Percentiles rank a stretch among this genome's conserved stretches.
These are phyloP conservation scores for Lodderomyces orthopsilosis DNA, from an alignment of 1,139 yeast genomes.

Conservation along the genomic window DNA sequence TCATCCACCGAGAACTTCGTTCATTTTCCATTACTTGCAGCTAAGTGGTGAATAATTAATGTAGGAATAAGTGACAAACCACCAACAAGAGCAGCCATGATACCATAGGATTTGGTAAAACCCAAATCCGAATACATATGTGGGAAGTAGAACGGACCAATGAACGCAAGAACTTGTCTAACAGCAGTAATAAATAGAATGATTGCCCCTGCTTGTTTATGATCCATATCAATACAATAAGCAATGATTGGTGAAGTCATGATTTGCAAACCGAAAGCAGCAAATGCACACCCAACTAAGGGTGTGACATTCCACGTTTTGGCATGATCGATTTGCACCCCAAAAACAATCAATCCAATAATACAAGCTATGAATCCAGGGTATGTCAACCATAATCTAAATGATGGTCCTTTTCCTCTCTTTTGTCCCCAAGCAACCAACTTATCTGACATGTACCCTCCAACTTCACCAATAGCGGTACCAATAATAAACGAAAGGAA, in stretches of 20 bases:
- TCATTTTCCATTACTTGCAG: constrained; percentile 4
- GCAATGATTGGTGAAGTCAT: constrained; percentile 20
- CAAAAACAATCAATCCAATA: constrained; percentile 18
- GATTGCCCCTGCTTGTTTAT: constrained; percentile 13
- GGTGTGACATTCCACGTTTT: constrained; percentile 18
- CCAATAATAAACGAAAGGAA: constrained; percentile 19
- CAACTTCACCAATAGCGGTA: constrained; percentile 19
- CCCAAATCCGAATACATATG: constrained; percentile 17
- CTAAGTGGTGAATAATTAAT: constrained; percentile 1
- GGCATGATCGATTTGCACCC: constrained; percentile 14
- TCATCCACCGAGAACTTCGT: too few species aligned
- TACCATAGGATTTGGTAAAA: constrained; percentile 16
- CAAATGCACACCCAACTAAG: constrained; percentile 17
- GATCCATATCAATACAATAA: constrained; percentile 17
- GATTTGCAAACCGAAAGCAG: constrained; percentile 19
- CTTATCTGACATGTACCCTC: constrained; percentile 19
- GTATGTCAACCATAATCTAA: constrained; percentile 19
- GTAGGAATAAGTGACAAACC: constrained; percentile 9
- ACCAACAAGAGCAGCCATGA: constrained; percentile 17
- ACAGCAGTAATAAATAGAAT: constrained; percentile 18
- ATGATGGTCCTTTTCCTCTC: constrained; percentile 10
- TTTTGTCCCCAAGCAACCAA: constrained; percentile 15
- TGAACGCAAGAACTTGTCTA: constrained; percentile 18
- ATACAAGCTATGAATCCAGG: constrained; percentile 17
- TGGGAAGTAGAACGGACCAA: constrained; percentile 22